phyloP scores from a whole-genome alignment of 192 early-diverging fungal genomes.

The Chytriomyces confervae region DNA sequence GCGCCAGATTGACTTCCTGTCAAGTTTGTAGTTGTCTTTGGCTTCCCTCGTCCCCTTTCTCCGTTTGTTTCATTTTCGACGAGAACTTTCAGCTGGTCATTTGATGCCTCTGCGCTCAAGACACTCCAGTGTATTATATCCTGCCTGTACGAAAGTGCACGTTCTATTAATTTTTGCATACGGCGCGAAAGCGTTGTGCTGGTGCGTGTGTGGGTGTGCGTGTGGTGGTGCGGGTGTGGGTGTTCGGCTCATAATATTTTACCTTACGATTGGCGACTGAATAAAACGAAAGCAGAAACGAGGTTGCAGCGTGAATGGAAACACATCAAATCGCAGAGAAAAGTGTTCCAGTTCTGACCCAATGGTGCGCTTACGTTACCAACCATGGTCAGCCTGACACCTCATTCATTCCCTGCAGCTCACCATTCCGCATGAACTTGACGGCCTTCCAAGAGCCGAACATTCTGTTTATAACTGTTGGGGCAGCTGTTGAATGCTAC shows the following conservation, averaged over 20 bases:
- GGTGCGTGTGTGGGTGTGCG: too few relatives aligned
- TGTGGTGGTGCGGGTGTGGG: too few relatives aligned
- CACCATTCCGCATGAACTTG: conserved; percentile 25
- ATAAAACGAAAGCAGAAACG: neutral
- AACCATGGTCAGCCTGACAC: neutral
- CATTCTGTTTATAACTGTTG: conserved; percentile 13
- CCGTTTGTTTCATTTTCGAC: too few relatives aligned
- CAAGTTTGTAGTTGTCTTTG: neutral
- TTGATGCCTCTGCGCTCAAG: too few relatives aligned
- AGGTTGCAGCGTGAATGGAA: neutral
- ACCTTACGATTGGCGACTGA: neutral
- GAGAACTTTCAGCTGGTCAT: too few relatives aligned
- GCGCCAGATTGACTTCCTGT: neutral
- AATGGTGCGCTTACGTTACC: neutral
- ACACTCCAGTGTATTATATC: too few relatives aligned
- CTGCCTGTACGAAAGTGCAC: too few relatives aligned
- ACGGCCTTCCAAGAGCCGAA: neutral
- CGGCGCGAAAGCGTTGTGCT: too few relatives aligned
- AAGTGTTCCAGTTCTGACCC: neutral
- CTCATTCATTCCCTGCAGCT: neutral
- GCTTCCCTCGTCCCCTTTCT: too few relatives aligned
- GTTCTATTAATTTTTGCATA: too few relatives aligned
- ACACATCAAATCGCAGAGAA: neutral
- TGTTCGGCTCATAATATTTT: neutral
- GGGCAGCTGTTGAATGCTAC: neutral